phyloP scores from a whole-genome alignment of 495 filamentous ascomycete genomes.

The Neurospora sublineolata region DNA sequence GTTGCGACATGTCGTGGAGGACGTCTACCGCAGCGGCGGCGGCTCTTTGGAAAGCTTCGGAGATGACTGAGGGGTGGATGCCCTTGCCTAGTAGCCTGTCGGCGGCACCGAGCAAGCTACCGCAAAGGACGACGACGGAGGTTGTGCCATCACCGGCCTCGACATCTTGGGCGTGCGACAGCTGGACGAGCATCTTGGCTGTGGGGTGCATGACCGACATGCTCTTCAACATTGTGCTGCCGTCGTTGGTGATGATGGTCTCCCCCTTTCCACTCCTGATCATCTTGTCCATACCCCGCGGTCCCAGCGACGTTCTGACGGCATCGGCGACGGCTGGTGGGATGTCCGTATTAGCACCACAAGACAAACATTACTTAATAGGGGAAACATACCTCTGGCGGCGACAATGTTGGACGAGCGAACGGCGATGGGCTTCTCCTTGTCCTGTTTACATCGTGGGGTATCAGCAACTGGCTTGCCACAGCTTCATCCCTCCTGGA shows the following conservation, averaged over 20 bases:
- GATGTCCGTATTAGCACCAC: neutral
- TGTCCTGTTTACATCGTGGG: slow-evolving; percentile 49
- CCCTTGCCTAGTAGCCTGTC: slow-evolving; percentile 82
- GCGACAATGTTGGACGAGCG: slow-evolving; percentile 92
- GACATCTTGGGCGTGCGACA: slow-evolving; percentile 93
- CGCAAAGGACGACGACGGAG: slow-evolving; percentile 94
- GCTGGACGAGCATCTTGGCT: slow-evolving; percentile 95
- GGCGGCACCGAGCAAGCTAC: slow-evolving; percentile 85
- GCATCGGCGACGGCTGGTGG: slow-evolving; percentile 82
- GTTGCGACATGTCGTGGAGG: slow-evolving; percentile 89
- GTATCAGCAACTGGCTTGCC: slow-evolving; percentile 29
- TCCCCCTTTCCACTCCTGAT: slow-evolving; percentile 93
- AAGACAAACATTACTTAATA: neutral
- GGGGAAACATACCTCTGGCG: slow-evolving; percentile 88
- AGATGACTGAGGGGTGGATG: slow-evolving; percentile 95
- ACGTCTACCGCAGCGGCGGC: slow-evolving; percentile 78
- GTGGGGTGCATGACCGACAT: slow-evolving; percentile 99
- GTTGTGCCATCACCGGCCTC: slow-evolving; percentile 98
- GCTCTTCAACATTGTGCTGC: slow-evolving; percentile 95
- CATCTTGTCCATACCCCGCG: slow-evolving; percentile 91
- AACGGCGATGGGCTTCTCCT: slow-evolving; percentile 97
- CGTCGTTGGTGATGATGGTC: slow-evolving; percentile 98
- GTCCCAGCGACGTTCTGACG: slow-evolving; percentile 63
- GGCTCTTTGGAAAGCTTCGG: slow-evolving; percentile 93
- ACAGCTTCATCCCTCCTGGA: neutral